These are phyloP conservation scores for Rhodotorula diobovata DNA, from an alignment of 768 basidiomycete genomes.

Conservation along the genomic window DNA sequence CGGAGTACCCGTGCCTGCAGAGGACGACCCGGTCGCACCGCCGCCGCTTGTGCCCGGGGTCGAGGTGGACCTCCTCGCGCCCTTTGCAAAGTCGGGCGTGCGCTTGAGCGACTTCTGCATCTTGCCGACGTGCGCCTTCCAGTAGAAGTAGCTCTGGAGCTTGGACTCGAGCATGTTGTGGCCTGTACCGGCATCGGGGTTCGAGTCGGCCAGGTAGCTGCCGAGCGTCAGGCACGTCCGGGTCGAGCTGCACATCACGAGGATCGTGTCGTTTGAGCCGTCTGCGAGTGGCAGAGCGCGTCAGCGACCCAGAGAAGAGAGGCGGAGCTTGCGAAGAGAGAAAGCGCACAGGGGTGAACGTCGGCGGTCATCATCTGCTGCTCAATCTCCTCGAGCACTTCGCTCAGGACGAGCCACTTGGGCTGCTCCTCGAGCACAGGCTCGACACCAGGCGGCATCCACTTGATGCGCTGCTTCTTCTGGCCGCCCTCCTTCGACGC, in stretches of 20 bases:
- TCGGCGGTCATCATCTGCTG: conserved; percentile 57
- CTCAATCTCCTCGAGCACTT: conserved; percentile 86
- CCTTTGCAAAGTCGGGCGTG: conserved; percentile 18
- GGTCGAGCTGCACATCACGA: conserved; percentile 82
- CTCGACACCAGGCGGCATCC: conserved; percentile 73
- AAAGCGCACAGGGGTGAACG: conserved; percentile 29
- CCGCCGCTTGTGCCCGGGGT: too few relatives aligned
- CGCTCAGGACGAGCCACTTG: conserved; percentile 81
- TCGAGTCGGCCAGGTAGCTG: conserved; percentile 61
- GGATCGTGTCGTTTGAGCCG: conserved; percentile 56
- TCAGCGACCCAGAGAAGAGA: not conserved
- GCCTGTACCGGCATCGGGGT: conserved; percentile 10
- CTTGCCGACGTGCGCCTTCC: conserved; percentile 59
- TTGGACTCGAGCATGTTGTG: conserved; percentile 21
- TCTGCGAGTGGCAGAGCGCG: not conserved
- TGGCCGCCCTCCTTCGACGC: too few relatives aligned
- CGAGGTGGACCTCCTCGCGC: conserved; percentile 9
- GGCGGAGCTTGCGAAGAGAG: too few relatives aligned
- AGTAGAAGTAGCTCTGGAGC: conserved; percentile 67
- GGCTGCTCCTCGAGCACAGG: conserved; percentile 89
- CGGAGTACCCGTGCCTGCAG: not conserved
- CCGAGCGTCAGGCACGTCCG: conserved; percentile 68
- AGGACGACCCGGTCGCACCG: not conserved
- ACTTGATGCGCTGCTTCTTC: conserved; percentile 43
- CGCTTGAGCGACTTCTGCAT: conserved; percentile 41